Base-by-base conservation (phyloP, 1,139 yeast genomes). In the Lodderomyces metapsilosis region DNA sequence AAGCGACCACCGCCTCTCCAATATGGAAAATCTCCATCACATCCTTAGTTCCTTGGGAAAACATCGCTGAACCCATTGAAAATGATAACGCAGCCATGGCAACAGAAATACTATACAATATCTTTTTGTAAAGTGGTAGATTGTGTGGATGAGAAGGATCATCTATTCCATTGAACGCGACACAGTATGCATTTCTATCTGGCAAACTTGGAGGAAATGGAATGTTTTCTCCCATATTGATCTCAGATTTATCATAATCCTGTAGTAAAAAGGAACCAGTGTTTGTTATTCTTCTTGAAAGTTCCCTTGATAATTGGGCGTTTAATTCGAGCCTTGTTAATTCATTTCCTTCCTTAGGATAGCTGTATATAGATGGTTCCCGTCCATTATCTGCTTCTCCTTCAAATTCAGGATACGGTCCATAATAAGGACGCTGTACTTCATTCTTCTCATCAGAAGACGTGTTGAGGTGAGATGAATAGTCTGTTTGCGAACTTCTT, bases 141-240 rank as follows among this genome's bases (percentile, higher is more conserved):
- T 78, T 78, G 44, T 64, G 67, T 0, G 84, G 82, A 48, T 65
- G 71, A 0, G 46, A 34, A 1, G 80, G 79, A 51, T 78, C 84
- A 20, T 70, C 64, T 1, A 74, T 71, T 1, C 81, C 81, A 45
- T 71, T 75, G 50, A 60, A 78, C 22, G 59, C 52, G 11, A 69
- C 74, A 5, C 58, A 52, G 45, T 66, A 69, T 3, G 63, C 60
- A 7, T 58, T 59, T 39, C 67, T 56, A 31, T 63, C 64, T 1
- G 68, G 70, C 28, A 68, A 54, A 4, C 56, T 44, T 3, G 73
- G 68, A 1, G 75, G 75, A 41, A 59, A 66, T 7, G 54, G 60
- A 38, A 65, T 55, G 17, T 61, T 70, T 15, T 60, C 66, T 9
- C 75, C 74, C 73, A 69, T 68, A 2, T 37, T 40, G n/a, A 28